These are phyloP conservation scores for Jatropha podagrica DNA, from an alignment of 441 rosid species.

Conservation along the genomic window DNA sequence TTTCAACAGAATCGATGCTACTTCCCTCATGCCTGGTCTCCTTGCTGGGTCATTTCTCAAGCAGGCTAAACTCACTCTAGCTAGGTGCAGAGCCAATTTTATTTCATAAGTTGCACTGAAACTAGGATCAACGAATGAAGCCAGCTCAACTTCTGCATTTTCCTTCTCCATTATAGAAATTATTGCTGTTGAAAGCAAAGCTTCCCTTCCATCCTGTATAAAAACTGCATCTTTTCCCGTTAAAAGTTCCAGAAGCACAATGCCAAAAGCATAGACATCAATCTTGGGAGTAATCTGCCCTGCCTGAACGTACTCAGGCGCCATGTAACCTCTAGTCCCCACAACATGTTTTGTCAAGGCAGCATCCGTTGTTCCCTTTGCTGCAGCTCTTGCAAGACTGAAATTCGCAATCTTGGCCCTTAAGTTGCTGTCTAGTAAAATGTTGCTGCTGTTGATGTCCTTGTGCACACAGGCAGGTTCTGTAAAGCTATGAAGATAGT, in stretches of 20 bases:
- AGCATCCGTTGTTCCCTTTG: slow-evolving; percentile 10
- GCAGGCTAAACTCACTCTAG: slow-evolving; percentile 35
- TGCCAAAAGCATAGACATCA: slow-evolving; percentile 47
- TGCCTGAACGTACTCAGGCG: slow-evolving; percentile 30
- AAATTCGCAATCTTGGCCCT: slow-evolving; percentile 39
- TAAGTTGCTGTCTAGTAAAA: slow-evolving; percentile 36
- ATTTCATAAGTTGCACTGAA: neutral
- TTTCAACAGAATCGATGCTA: slow-evolving; percentile 34
- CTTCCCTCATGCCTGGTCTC: slow-evolving; percentile 45
- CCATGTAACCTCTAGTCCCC: slow-evolving; percentile 42
- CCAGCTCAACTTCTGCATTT: slow-evolving; percentile 29
- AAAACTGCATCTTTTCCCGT: slow-evolving; percentile 41
- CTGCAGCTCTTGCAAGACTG: slow-evolving; percentile 36
- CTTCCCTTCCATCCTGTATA: slow-evolving; percentile 28
- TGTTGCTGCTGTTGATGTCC: slow-evolving; percentile 43
- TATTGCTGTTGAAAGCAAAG: slow-evolving; percentile 27
- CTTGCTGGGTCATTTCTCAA: slow-evolving; percentile 27
- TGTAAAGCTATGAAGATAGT: slow-evolving; percentile 59
- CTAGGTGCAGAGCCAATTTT: slow-evolving; percentile 28
- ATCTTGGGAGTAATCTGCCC: slow-evolving; percentile 37
- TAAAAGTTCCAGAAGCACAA: slow-evolving; percentile 39
- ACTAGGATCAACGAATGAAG: slow-evolving; percentile 29
- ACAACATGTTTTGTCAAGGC: slow-evolving; percentile 23
- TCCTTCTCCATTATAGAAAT: slow-evolving; percentile 22
- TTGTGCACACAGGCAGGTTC: slow-evolving; percentile 48